Percentiles rank a stretch among this genome's conserved stretches.
These are phyloP conservation scores for Fragilaria radians DNA, from an alignment of 108 stramenopile genomes.

Conservation along the genomic window DNA sequence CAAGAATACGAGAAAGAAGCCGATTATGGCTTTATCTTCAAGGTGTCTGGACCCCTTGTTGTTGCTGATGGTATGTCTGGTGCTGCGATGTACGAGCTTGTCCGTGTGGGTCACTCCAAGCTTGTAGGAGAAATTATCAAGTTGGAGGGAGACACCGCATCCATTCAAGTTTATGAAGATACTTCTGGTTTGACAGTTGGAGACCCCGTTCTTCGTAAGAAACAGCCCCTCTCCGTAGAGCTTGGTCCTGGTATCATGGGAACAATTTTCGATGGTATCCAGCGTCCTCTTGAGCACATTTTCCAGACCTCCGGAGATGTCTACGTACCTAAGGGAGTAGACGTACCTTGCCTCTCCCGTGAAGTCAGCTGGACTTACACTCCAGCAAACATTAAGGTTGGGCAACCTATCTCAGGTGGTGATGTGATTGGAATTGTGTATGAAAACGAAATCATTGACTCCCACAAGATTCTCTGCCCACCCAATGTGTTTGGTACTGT, in stretches of 20 bases:
- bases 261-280: constrained; percentile 99
- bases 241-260: constrained; percentile 99
- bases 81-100: constrained; percentile 99
- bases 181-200: constrained; percentile 97
- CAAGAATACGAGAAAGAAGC: constrained; percentile 73
- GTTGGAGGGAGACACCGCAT: constrained; percentile 98
- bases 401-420: constrained; percentile 87
- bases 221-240: constrained; percentile 95
- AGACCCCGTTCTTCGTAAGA: constrained; percentile 93
- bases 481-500: constrained; percentile 97
- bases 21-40: constrained; percentile 98
- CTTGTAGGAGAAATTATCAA: constrained; percentile 99
- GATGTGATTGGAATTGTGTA: constrained; percentile 94
- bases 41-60: constrained; percentile 97
- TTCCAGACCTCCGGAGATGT: constrained; percentile 81
- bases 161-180: constrained; percentile 98
- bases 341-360: constrained; percentile 89
- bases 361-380: constrained; percentile 91
- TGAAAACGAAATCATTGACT: constrained; percentile 97
- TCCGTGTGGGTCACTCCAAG: constrained; percentile 97
- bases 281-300: constrained; percentile 97
- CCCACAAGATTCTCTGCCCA: constrained; percentile 97
- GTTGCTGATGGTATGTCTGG: constrained; percentile 99
- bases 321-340: constrained; percentile 97
- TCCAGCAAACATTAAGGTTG: constrained; percentile 88